Percentiles rank a stretch among this genome's conserved stretches.
These are phyloP conservation scores for Beauveria australis DNA, from an alignment of 2,329 filamentous ascomycete species.

Conservation along the genomic window DNA sequence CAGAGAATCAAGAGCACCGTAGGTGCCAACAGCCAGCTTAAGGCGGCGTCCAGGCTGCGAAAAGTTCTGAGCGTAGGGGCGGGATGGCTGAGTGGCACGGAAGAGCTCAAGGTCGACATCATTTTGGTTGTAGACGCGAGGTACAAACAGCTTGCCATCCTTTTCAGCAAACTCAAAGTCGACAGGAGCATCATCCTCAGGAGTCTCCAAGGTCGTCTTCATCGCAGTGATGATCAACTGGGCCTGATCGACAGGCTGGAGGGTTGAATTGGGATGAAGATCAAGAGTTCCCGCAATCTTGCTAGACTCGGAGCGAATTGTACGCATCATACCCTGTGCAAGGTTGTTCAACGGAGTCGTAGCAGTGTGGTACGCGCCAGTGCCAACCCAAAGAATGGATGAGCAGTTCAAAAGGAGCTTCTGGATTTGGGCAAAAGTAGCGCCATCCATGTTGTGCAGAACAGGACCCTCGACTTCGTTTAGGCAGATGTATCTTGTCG, in stretches of 20 bases:
- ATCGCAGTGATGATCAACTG: conserved; percentile 24
- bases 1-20: conserved; percentile 30
- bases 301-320: conserved; percentile 37
- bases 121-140: conserved; percentile 19
- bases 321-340: conserved; percentile 36
- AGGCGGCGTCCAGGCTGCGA: conserved; percentile 24
- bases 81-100: conserved; percentile 17
- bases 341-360: conserved; percentile 33
- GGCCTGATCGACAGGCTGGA: conserved; percentile 21
- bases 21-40: conserved; percentile 30
- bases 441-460: conserved; percentile 29
- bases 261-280: conserved; percentile 29
- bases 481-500: conserved; percentile 29
- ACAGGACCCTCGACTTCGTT: conserved; percentile 36
- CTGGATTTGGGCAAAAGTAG: conserved; percentile 30
- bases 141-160: conserved; percentile 21
- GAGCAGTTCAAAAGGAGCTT: conserved; percentile 26
- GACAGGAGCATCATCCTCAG: conserved; percentile 15
- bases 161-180: conserved; percentile 24
- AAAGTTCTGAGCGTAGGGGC: conserved; percentile 29
- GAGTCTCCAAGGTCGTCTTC: conserved; percentile 15
- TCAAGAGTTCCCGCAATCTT: conserved; percentile 38
- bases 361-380: conserved; percentile 29
- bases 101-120: conserved; percentile 21
- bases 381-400: conserved; percentile 32